Evolutionary conservation across 106 monocot genomes (phyloP).

Genomic region (Dioscorea dumetorum): DNA sequence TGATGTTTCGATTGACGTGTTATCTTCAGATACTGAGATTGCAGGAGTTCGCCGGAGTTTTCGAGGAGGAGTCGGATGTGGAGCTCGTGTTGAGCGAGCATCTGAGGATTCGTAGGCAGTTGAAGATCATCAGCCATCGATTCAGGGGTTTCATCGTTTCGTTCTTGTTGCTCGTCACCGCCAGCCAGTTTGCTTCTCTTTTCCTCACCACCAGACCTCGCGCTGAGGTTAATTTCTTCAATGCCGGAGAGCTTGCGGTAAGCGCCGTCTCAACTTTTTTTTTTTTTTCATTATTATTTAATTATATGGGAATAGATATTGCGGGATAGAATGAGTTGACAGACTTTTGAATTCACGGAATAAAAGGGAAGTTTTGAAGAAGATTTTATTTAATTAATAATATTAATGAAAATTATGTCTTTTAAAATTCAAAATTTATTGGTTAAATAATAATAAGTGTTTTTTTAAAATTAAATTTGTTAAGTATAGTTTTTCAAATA

Average conservation of each 20-base stretch:
- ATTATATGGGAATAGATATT: too few relatives aligned
- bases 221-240: constrained; percentile 41
- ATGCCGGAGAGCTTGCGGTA: constrained; percentile 59
- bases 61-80: constrained; percentile 44
- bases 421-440: too few relatives aligned
- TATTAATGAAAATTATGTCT: too few relatives aligned
- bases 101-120: constrained; percentile 52
- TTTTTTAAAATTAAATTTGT: too few relatives aligned
- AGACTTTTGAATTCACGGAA: too few relatives aligned
- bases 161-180: constrained; percentile 32
- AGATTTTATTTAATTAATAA: too few relatives aligned
- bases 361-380: too few relatives aligned
- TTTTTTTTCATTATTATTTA: too few relatives aligned
- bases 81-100: constrained; percentile 49
- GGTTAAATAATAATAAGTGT: too few relatives aligned
- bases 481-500: too few relatives aligned
- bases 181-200: constrained; percentile 45
- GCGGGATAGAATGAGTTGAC: too few relatives aligned
- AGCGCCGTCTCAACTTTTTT: not conserved
- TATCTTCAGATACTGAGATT: constrained; percentile 75
- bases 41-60: constrained; percentile 55
- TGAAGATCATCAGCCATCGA: constrained; percentile 60
- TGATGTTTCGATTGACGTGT: constrained; percentile 75
- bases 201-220: constrained; percentile 32
- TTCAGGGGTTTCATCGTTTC: constrained; percentile 48